phyloP scores from a whole-genome alignment of 169 alveolate species.

The Plasmodium sp. region DNA sequence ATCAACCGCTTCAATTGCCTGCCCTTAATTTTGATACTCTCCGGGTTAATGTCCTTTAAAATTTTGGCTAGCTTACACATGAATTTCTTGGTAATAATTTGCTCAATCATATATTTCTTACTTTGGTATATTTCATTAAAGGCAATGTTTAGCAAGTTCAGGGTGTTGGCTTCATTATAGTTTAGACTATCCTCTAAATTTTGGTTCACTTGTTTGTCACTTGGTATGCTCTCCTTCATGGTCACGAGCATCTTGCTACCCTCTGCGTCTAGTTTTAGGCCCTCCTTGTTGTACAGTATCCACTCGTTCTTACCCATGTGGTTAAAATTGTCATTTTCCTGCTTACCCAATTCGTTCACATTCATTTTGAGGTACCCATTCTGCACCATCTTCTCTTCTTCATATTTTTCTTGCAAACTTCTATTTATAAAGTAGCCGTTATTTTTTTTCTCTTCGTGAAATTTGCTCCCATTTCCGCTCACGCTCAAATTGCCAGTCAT shows the following conservation, averaged over 20 bases:
- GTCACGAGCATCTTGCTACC: neutral
- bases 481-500: neutral
- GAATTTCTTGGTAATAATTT: conserved; percentile 60
- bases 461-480: conserved; percentile 7
- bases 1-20: conserved; percentile 42
- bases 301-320: conserved; percentile 16
- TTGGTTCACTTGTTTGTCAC: conserved; percentile 38
- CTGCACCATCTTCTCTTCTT: conserved; percentile 22
- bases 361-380: conserved; percentile 18
- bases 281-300: neutral
- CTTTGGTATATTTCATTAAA: conserved; percentile 51
- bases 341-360: neutral
- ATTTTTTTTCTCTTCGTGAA: conserved; percentile 22
- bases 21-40: conserved; percentile 38
- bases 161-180: conserved; percentile 71
- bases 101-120: conserved; percentile 49
- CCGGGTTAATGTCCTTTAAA: conserved; percentile 45
- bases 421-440: neutral
- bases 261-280: neutral
- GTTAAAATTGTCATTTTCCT: conserved; percentile 24
- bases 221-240: neutral
- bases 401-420: conserved; percentile 22
- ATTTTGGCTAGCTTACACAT: conserved; percentile 24
- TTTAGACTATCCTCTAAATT: conserved; percentile 71
- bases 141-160: conserved; percentile 56